Percentiles rank a stretch among this genome's conserved stretches.
Evolutionary conservation across 78 protist genomes (phyloP).

Genomic region (Cavenderia fasciculata): DNA sequence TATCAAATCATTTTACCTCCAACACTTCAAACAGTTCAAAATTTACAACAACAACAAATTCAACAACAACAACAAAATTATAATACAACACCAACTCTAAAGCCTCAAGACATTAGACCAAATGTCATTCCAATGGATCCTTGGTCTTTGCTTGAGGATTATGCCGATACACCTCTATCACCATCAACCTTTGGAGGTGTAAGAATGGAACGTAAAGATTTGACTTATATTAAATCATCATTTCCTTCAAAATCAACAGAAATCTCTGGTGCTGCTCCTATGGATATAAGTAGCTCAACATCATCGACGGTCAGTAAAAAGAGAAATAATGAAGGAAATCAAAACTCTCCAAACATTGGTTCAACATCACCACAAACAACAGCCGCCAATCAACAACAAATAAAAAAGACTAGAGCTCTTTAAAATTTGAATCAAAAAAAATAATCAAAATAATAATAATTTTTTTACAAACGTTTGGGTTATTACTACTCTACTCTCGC

Average conservation of each 20-base stretch:
- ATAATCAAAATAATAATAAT: too few species aligned
- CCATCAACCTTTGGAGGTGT: conserved; percentile 63
- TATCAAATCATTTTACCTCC: conserved; percentile 48
- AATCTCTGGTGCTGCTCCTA: not conserved
- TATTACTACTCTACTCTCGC: too few species aligned
- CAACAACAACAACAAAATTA: not conserved
- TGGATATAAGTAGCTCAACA: not conserved
- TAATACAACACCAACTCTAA: not conserved
- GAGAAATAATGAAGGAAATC: not conserved
- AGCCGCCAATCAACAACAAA: not conserved
- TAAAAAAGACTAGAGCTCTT: too few species aligned
- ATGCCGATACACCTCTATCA: conserved; percentile 55
- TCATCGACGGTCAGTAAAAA: not conserved
- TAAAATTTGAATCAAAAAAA: too few species aligned
- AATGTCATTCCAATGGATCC: conserved; percentile 56
- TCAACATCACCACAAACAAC: not conserved
- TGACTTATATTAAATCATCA: conserved; percentile 50
- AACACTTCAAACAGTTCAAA: not conserved
- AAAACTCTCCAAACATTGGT: not conserved
- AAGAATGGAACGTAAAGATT: conserved; percentile 52
- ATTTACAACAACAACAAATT: not conserved
- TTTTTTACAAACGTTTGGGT: too few species aligned
- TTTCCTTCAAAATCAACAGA: conserved; percentile 25
- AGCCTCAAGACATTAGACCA: conserved; percentile 45
- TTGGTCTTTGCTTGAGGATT: conserved; percentile 61